Percentiles rank a stretch among this genome's conserved stretches.
Conservation (phyloP, 179 eudicot genomes). For the Vitellaria paradoxa region DNA sequence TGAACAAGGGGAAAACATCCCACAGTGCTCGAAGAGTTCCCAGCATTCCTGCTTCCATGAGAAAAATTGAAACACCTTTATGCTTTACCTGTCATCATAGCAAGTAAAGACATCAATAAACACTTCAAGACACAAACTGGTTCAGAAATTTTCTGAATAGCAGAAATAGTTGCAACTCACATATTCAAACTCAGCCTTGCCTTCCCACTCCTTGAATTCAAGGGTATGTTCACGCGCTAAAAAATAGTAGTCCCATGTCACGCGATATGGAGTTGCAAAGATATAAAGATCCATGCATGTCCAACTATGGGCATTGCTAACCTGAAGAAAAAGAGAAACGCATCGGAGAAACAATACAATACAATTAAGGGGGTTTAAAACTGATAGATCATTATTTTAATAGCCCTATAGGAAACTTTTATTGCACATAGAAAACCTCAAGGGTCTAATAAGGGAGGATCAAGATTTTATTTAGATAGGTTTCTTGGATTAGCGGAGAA, state of each 20-base stretch:
- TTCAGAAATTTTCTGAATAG: conserved; percentile 1
- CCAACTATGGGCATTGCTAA: conserved; percentile 84
- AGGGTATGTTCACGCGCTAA: conserved; percentile 79
- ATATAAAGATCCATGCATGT: conserved; percentile 97
- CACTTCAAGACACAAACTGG: neutral
- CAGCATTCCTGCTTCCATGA: conserved; percentile 96
- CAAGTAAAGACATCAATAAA: conserved; percentile 7
- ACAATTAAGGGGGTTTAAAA: neutral
- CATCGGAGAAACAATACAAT: neutral
- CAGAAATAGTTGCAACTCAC: conserved; percentile 44
- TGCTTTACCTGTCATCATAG: conserved; percentile 57
- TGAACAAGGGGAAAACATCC: conserved; percentile 91
- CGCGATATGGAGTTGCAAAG: conserved; percentile 97
- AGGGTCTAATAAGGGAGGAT: no score
- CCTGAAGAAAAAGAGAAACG: conserved; percentile 42
- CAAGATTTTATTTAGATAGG: no score
- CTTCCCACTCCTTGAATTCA: conserved; percentile 83
- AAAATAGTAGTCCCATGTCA: conserved; percentile 94
- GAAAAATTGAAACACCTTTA: conserved; percentile 84
- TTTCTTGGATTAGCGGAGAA: no score
- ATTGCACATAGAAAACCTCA: neutral
- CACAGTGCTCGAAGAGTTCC: conserved; percentile 88
- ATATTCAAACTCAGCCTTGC: conserved; percentile 85
- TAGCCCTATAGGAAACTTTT: neutral
- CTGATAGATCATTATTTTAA: neutral